Evolutionary conservation across 352 stramenopile genomes (phyloP).

Genomic region (Peronosclerospora sorghi): DNA sequence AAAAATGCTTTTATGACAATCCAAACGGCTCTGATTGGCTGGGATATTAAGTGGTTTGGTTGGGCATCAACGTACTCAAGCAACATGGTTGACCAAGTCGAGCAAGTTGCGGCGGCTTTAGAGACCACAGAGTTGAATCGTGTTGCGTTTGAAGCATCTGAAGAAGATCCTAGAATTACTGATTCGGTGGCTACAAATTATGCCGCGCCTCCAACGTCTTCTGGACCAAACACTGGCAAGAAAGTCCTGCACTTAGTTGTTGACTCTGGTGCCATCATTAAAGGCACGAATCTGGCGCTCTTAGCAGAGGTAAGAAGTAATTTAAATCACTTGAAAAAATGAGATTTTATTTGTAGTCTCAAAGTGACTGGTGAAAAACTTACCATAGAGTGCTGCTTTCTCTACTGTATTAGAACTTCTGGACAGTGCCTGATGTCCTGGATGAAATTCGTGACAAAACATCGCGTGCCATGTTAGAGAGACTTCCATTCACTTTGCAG

Average conservation of each 20-base stretch:
- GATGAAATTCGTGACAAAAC: slow-evolving; percentile 77
- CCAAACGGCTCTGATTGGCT: slow-evolving; percentile 19
- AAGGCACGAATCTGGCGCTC: slow-evolving; percentile 60
- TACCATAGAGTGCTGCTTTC: background rate
- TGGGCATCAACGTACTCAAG: slow-evolving; percentile 25
- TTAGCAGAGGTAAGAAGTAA: slow-evolving; percentile 45
- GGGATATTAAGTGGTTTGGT: slow-evolving; percentile 17
- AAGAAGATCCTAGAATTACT: background rate
- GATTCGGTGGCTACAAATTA: slow-evolving; percentile 3
- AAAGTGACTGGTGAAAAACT: background rate
- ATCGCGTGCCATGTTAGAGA: slow-evolving; percentile 53
- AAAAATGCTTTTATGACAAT: too few relatives aligned
- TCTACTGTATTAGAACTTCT: slow-evolving; percentile 47
- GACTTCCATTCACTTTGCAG: slow-evolving; percentile 62
- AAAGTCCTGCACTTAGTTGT: slow-evolving; percentile 75
- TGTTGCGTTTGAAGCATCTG: background rate
- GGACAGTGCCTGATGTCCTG: slow-evolving; percentile 79
- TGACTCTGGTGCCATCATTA: slow-evolving; percentile 84
- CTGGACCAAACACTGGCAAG: slow-evolving; percentile 14
- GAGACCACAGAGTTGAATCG: slow-evolving; percentile 9
- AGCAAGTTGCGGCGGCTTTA: slow-evolving; percentile 13
- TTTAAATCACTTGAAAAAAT: too few relatives aligned
- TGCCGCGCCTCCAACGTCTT: too few relatives aligned
- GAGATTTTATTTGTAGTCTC: too few relatives aligned
- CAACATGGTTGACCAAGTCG: slow-evolving; percentile 13